These are phyloP conservation scores for Mrakia gelida DNA, from an alignment of 768 basidiomycete genomes.

Conservation along the genomic window DNA sequence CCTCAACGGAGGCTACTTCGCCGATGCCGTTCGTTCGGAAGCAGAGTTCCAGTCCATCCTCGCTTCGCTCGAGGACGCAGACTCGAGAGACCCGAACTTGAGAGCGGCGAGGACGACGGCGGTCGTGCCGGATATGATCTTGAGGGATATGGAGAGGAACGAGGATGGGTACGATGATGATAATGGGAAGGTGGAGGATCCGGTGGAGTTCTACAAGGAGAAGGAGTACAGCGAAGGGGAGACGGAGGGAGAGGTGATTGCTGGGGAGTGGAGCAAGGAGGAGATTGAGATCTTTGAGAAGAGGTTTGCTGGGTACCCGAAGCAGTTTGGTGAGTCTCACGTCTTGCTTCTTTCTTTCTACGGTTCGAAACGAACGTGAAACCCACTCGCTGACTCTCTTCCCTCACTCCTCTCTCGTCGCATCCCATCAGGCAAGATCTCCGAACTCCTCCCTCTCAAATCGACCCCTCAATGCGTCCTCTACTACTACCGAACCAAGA, in stretches of 20 bases:
- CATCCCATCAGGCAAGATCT: conserved; percentile 62
- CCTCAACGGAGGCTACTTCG: conserved; percentile 25
- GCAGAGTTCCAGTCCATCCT: conserved; percentile 97
- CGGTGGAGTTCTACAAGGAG: conserved; percentile 65
- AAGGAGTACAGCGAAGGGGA: conserved; percentile 31
- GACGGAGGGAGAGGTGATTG: conserved; percentile 47
- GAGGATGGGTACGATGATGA: conserved; percentile 69
- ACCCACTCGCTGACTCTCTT: not conserved
- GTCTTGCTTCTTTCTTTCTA: not conserved
- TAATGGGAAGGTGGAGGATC: conserved; percentile 72
- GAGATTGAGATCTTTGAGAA: conserved; percentile 75
- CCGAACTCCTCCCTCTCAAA: conserved; percentile 74
- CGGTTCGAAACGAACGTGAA: not conserved
- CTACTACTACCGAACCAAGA: conserved; percentile 94
- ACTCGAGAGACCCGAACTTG: conserved; percentile 83
- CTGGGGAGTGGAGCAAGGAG: conserved; percentile 81
- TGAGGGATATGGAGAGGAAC: conserved; percentile 40
- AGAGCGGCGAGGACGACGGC: conserved; percentile 83
- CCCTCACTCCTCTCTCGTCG: not conserved
- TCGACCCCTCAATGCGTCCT: conserved; percentile 81
- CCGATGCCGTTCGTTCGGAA: conserved; percentile 84
- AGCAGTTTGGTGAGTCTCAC: conserved; percentile 64
- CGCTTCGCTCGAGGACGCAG: conserved; percentile 85
- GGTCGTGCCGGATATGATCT: conserved; percentile 83
- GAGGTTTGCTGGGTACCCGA: conserved; percentile 77